phyloP scores from a whole-genome alignment of 768 basidiomycete genomes.

The Strobilomyces dryophilus region DNA sequence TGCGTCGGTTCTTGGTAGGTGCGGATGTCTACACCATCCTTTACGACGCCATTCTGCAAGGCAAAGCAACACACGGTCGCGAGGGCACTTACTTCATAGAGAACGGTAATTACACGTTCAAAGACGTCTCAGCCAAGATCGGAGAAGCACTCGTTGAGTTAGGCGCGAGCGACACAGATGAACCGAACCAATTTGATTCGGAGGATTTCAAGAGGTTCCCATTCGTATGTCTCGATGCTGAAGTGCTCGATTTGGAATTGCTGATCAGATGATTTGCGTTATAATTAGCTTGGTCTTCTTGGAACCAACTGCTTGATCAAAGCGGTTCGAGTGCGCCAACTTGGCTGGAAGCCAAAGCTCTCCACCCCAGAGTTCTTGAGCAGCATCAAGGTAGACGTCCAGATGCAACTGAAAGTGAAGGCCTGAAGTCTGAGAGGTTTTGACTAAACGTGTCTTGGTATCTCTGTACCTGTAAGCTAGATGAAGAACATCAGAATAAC shows the following conservation, averaged over 20 bases:
- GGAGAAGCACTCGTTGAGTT: slow-evolving; percentile 28
- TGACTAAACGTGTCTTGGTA: neutral
- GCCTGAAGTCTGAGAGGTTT: neutral
- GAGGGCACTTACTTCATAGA: slow-evolving; percentile 54
- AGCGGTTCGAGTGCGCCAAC: slow-evolving; percentile 16
- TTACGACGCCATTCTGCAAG: slow-evolving; percentile 35
- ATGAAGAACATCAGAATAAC: neutral
- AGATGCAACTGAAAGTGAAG: slow-evolving; percentile 13
- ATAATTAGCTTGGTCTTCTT: slow-evolving; percentile 12
- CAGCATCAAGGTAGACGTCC: slow-evolving; percentile 18
- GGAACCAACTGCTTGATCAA: slow-evolving; percentile 22
- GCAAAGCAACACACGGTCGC: slow-evolving; percentile 24
- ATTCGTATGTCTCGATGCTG: slow-evolving; percentile 1
- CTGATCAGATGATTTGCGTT: neutral
- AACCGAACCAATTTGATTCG: slow-evolving; percentile 42
- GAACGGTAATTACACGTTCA: slow-evolving; percentile 46
- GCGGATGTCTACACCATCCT: slow-evolving; percentile 43
- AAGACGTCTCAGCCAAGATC: slow-evolving; percentile 42
- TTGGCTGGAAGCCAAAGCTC: slow-evolving; percentile 32
- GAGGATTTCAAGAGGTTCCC: slow-evolving; percentile 12
- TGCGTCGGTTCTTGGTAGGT: slow-evolving; percentile 2
- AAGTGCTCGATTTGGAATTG: neutral
- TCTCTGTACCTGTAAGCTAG: neutral
- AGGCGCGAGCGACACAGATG: slow-evolving; percentile 12
- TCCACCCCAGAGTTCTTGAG: slow-evolving; percentile 24